Conservation (phyloP, 2,329 filamentous ascomycete species). For the Clonostachys rosea region DNA sequence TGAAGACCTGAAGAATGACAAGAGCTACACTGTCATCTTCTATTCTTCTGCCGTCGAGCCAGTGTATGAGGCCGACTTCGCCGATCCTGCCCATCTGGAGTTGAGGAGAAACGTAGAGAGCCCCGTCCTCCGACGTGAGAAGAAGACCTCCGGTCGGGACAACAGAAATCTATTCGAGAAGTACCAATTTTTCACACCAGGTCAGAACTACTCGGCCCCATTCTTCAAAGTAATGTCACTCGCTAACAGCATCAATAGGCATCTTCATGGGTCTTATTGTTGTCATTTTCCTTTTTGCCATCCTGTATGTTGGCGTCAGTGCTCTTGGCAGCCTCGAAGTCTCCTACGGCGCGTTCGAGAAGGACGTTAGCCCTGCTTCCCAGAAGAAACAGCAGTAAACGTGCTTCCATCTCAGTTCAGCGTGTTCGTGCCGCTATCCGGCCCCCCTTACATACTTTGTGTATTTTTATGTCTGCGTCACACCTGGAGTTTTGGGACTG, state of each 20-base stretch:
- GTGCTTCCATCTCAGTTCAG: background rate
- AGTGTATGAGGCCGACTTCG: conserved; percentile 62
- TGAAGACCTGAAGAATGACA: conserved; percentile 24
- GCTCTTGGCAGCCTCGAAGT: conserved; percentile 80
- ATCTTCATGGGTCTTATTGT: conserved; percentile 84
- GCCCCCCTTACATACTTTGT: background rate
- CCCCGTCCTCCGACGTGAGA: conserved; percentile 19
- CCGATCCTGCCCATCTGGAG: conserved; percentile 62
- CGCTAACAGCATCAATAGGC: conserved; percentile 39
- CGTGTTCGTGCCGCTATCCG: background rate
- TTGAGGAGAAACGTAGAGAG: conserved; percentile 57
- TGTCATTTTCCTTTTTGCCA: conserved; percentile 65
- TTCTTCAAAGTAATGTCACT: background rate
- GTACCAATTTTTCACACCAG: conserved; percentile 91
- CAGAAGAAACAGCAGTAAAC: conserved; percentile 66
- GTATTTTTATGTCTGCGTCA: conserved; percentile 3
- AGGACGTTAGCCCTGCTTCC: conserved; percentile 85
- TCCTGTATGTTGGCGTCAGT: conserved; percentile 73
- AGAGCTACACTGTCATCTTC: conserved; percentile 72
- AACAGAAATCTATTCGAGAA: conserved; percentile 72
- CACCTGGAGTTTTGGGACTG: conserved; percentile 1
- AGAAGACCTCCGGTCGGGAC: conserved; percentile 31
- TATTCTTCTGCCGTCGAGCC: conserved; percentile 55
- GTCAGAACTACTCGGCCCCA: conserved; percentile 33
- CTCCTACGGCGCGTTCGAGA: conserved; percentile 92